A percentile compares a stretch with the other conserved stretches of the same genome.
Evolutionary conservation across 345 rosid species (phyloP).

Genomic region (Sisymbrium irio): DNA sequence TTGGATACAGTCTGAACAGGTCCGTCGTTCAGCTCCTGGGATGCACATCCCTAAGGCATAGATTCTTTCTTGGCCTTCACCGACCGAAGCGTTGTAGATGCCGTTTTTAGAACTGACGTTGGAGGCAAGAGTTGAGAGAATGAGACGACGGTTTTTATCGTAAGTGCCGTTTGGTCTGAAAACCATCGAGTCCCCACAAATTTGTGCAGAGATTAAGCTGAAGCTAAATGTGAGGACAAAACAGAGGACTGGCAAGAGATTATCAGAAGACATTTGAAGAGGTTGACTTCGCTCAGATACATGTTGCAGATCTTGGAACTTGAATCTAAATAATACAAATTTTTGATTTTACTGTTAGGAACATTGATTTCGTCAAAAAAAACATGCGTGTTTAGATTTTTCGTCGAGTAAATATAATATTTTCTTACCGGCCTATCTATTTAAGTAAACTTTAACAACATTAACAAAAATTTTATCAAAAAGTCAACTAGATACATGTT

Average conservation of each 20-base stretch:
- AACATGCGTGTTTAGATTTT: too few species aligned
- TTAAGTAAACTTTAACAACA: too few species aligned
- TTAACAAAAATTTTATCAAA: too few species aligned
- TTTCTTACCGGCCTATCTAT: too few species aligned
- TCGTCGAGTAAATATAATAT: too few species aligned
- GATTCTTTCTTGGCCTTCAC: slow-evolving; percentile 15
- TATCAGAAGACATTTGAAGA: background rate
- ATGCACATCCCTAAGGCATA: slow-evolving; percentile 36
- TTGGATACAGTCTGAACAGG: slow-evolving; percentile 33
- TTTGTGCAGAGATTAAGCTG: slow-evolving; percentile 5
- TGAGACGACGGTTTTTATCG: slow-evolving; percentile 12
- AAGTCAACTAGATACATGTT: too few species aligned
- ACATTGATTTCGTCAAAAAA: background rate
- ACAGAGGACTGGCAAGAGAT: background rate
- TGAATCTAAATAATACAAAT: background rate
- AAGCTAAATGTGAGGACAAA: background rate
- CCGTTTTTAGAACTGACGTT: slow-evolving; percentile 23
- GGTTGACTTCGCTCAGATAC: background rate
- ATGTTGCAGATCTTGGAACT: background rate
- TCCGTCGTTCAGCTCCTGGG: background rate
- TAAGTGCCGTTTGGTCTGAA: slow-evolving; percentile 13
- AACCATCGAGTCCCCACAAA: background rate
- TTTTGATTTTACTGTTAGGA: background rate
- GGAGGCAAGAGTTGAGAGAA: slow-evolving; percentile 26
- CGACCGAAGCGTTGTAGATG: slow-evolving; percentile 30